phyloP scores from a whole-genome alignment of 2,329 filamentous ascomycete genomes.

The Trichoderma hamatum region DNA sequence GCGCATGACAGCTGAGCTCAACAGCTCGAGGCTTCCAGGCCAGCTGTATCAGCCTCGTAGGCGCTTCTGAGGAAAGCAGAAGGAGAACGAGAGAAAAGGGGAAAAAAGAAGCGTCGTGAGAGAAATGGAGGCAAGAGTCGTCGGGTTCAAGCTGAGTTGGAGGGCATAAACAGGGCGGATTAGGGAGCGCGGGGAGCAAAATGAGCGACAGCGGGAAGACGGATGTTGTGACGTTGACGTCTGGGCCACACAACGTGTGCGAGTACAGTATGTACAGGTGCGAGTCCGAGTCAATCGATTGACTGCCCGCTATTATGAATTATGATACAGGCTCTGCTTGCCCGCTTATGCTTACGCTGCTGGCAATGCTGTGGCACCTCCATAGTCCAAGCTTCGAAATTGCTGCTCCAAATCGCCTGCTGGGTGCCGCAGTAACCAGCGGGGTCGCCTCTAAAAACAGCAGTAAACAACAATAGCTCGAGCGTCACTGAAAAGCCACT shows the following conservation, averaged over 20 bases:
- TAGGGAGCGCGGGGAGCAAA: background rate
- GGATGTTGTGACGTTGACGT: constrained; percentile 2
- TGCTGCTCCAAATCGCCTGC: constrained; percentile 6
- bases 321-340: constrained; percentile 2
- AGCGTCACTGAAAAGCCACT: constrained; percentile 17
- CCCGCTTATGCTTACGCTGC: background rate
- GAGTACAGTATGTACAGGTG: background rate
- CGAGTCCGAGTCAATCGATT: background rate
- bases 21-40: constrained; percentile 17
- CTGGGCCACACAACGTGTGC: background rate
- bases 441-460: constrained; percentile 21
- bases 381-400: background rate
- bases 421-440: constrained; percentile 35
- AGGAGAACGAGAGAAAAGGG: background rate
- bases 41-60: background rate
- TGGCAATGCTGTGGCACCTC: background rate
- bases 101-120: background rate
- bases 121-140: too few relatives aligned
- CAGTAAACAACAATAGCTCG: constrained; percentile 16
- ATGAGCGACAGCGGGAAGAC: constrained; percentile 8
- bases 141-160: background rate
- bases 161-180: background rate
- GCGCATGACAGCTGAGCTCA: constrained; percentile 22
- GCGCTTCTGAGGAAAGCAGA: background rate
- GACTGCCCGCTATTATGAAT: background rate